A percentile compares a stretch with the other conserved stretches of the same genome.
phyloP scores from a whole-genome alignment of 768 basidiomycete genomes.

The Leccinum aurantiacum region DNA sequence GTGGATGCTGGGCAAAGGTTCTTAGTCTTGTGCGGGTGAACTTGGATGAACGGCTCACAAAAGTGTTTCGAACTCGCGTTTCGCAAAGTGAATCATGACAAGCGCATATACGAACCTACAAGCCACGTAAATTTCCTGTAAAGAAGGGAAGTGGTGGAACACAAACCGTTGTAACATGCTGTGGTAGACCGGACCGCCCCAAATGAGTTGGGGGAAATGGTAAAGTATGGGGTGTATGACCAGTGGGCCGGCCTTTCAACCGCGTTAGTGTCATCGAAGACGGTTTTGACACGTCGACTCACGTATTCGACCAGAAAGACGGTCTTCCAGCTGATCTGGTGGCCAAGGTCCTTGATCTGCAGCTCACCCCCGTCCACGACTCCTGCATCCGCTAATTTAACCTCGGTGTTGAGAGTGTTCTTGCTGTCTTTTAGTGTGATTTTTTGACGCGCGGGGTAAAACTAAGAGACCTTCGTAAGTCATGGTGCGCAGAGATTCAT shows the following conservation, averaged over 20 bases:
- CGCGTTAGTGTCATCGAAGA: constrained; percentile 2
- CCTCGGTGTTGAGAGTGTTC: constrained; percentile 62
- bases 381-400: constrained; percentile 56
- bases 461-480: constrained; percentile 41
- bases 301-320: constrained; percentile 97
- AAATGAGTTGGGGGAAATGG: constrained; percentile 66
- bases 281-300: constrained; percentile 32
- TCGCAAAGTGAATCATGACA: constrained; percentile 83
- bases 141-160: not conserved
- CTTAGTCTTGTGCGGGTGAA: constrained; percentile 1
- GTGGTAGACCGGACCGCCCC: constrained; percentile 67
- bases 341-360: constrained; percentile 84
- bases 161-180: constrained; percentile 74
- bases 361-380: constrained; percentile 63
- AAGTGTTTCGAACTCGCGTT: constrained; percentile 90
- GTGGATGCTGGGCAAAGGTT: constrained; percentile 62
- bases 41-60: constrained; percentile 53
- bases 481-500: not conserved
- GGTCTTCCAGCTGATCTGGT: constrained; percentile 84
- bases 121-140: constrained; percentile 9
- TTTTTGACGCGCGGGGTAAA: constrained; percentile 71
- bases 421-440: constrained; percentile 62
- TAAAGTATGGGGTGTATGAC: constrained; percentile 87
- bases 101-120: constrained; percentile 67
- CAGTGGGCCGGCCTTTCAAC: constrained; percentile 74